Evolutionary conservation across 2,329 filamentous ascomycete species (phyloP).

Genomic region (Podosphaera leucotricha): DNA sequence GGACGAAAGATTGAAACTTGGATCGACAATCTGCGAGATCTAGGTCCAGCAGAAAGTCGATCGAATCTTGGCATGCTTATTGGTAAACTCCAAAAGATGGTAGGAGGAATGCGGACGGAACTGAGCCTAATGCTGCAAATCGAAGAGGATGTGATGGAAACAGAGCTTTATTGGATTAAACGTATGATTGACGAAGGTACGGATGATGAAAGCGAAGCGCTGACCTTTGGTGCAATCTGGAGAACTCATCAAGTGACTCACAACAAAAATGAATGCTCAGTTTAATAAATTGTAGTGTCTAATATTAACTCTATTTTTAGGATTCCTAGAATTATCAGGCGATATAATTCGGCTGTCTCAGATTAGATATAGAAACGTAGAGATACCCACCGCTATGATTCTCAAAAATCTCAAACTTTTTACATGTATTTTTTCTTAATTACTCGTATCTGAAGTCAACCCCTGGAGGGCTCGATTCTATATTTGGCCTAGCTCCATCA

Average conservation of each 20-base stretch:
- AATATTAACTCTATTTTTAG: background rate
- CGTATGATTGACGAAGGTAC: constrained; percentile 24
- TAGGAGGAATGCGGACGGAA: constrained; percentile 37
- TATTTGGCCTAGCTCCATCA: too few species aligned
- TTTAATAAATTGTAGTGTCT: background rate
- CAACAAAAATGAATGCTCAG: background rate
- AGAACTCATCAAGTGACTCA: constrained; percentile 3
- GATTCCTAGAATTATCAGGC: background rate
- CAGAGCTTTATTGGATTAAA: constrained; percentile 36
- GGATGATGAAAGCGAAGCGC: constrained; percentile 8
- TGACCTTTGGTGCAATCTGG: constrained; percentile 13
- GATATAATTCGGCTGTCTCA: too few species aligned
- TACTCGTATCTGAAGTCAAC: too few species aligned
- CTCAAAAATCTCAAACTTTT: too few species aligned
- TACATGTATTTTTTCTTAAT: too few species aligned
- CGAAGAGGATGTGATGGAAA: constrained; percentile 29
- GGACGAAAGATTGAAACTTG: constrained; percentile 30
- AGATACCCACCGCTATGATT: too few species aligned
- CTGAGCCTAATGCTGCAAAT: constrained; percentile 36
- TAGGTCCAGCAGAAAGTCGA: constrained; percentile 18
- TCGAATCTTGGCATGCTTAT: constrained; percentile 26
- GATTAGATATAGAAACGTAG: too few species aligned
- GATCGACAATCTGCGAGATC: constrained; percentile 22
- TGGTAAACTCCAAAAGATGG: constrained; percentile 22
- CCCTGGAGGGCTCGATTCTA: too few species aligned